Evolutionary conservation across 2,329 filamentous ascomycete species (phyloP).

Genomic region (Pseudocercospora fijiensis): DNA sequence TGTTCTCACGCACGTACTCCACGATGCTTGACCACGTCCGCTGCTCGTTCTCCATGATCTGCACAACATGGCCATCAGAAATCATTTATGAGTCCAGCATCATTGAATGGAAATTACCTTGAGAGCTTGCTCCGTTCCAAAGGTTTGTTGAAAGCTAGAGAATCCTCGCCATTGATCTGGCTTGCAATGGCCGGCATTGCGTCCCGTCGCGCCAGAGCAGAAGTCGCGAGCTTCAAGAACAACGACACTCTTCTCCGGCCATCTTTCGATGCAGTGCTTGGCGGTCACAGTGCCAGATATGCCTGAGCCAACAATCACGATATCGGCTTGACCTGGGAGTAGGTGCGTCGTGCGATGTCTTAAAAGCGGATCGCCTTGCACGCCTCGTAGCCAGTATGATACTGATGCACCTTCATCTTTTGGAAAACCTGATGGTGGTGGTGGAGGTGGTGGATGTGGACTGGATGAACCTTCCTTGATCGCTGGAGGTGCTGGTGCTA

Average conservation of each 20-base stretch:
- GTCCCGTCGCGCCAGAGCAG: conserved; percentile 75
- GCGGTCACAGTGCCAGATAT: background rate
- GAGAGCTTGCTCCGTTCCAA: conserved; percentile 37
- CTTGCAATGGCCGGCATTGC: conserved; percentile 41
- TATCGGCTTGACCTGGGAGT: conserved; percentile 41
- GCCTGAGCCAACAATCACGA: conserved; percentile 33
- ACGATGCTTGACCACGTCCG: conserved; percentile 59
- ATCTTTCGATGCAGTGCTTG: conserved; percentile 4
- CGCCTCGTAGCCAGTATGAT: background rate
- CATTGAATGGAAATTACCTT: conserved; percentile 57
- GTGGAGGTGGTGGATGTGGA: background rate
- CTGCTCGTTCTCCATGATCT: conserved; percentile 71
- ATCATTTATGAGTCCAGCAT: conserved; percentile 48
- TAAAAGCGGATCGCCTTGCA: background rate
- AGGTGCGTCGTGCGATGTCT: conserved; percentile 62
- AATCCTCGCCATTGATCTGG: conserved; percentile 7
- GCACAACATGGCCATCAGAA: conserved; percentile 49
- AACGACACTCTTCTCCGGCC: conserved; percentile 50
- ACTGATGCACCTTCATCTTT: background rate
- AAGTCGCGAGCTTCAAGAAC: conserved; percentile 76
- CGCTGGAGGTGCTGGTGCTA: background rate
- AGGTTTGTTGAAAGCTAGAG: conserved; percentile 52
- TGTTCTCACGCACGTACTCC: conserved; percentile 42
- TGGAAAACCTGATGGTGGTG: background rate
- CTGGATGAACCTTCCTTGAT: background rate